phyloP scores from a whole-genome alignment of 108 stramenopile genomes.

The Phaeodactylum tricornutum region DNA sequence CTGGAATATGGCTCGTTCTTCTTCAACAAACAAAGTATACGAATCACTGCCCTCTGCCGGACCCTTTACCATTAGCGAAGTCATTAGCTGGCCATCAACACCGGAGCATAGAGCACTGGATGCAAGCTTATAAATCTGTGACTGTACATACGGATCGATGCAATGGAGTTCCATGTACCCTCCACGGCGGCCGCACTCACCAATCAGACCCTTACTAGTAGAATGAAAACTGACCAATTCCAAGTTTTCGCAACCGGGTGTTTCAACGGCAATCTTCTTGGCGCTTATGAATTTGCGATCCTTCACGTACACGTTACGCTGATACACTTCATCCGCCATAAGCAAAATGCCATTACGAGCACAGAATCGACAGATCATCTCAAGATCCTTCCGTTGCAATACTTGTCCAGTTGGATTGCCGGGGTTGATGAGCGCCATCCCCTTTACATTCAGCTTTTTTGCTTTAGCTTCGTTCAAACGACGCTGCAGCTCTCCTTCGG shows the following conservation, averaged over 20 bases:
- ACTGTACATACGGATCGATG: conserved; percentile 70
- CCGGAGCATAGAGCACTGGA: conserved; percentile 81
- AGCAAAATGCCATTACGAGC: conserved; percentile 76
- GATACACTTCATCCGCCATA: conserved; percentile 96
- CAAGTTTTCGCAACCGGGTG: conserved; percentile 32
- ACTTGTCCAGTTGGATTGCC: conserved; percentile 95
- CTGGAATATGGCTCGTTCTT: conserved; percentile 60
- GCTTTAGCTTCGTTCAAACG: conserved; percentile 50
- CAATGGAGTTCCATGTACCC: conserved; percentile 89
- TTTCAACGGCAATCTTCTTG: conserved; percentile 67
- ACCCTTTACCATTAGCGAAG: conserved; percentile 86
- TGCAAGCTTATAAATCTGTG: conserved; percentile 90
- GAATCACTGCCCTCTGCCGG: conserved; percentile 70
- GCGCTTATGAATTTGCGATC: conserved; percentile 64
- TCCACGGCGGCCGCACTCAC: conserved; percentile 96
- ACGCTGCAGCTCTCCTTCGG: conserved; percentile 59
- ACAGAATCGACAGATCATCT: conserved; percentile 79
- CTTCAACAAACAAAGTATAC: conserved; percentile 41
- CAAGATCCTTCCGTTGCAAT: conserved; percentile 56
- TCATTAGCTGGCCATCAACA: conserved; percentile 83
- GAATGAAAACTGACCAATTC: conserved; percentile 94
- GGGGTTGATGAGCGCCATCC: conserved; percentile 94
- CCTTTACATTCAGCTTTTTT: conserved; percentile 54
- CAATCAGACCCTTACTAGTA: conserved; percentile 88
- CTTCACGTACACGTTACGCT: conserved; percentile 85